phyloP scores from a whole-genome alignment of 202 grass and related monocot genomes.

The Setaria italica region DNA sequence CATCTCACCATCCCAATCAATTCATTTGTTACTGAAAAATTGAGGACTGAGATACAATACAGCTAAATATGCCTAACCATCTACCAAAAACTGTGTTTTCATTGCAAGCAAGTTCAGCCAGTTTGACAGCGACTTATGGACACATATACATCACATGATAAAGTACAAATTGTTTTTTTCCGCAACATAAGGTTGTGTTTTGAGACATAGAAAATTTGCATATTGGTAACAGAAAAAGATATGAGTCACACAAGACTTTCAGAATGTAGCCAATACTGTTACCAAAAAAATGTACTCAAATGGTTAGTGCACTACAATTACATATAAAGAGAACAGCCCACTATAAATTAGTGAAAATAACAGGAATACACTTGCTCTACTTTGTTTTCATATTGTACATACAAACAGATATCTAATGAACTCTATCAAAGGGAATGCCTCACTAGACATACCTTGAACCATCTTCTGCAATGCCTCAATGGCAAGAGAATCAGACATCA shows the following conservation, averaged over 20 bases:
- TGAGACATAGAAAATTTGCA: not conserved
- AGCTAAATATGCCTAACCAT: constrained; percentile 32
- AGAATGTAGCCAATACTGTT: constrained; percentile 2
- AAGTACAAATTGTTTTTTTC: not conserved
- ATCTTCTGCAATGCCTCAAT: constrained; percentile 99
- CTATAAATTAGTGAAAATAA: constrained; percentile 32
- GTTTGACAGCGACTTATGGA: constrained; percentile 2
- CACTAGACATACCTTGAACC: constrained; percentile 75
- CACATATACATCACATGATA: constrained; percentile 13
- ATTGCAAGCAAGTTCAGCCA: constrained; percentile 35
- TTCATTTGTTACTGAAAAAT: constrained; percentile 14
- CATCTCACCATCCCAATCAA: constrained; percentile 20
- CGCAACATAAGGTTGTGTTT: constrained; percentile 31
- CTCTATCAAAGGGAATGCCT: not conserved
- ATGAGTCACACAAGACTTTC: constrained; percentile 18
- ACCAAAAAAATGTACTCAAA: constrained; percentile 9
- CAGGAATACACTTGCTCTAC: not conserved
- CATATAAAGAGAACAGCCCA: constrained; percentile 27
- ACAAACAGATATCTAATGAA: constrained; percentile 7
- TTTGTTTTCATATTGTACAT: not conserved
- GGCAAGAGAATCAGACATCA: constrained; percentile 77
- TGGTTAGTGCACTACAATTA: constrained; percentile 8
- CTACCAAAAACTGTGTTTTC: constrained; percentile 28
- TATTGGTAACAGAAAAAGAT: constrained; percentile 19
- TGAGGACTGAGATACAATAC: constrained; percentile 26